Percentiles rank a stretch among this genome's conserved stretches.
Conservation (phyloP, 2,329 filamentous ascomycete species). For the Talaromyces verruculosus region DNA sequence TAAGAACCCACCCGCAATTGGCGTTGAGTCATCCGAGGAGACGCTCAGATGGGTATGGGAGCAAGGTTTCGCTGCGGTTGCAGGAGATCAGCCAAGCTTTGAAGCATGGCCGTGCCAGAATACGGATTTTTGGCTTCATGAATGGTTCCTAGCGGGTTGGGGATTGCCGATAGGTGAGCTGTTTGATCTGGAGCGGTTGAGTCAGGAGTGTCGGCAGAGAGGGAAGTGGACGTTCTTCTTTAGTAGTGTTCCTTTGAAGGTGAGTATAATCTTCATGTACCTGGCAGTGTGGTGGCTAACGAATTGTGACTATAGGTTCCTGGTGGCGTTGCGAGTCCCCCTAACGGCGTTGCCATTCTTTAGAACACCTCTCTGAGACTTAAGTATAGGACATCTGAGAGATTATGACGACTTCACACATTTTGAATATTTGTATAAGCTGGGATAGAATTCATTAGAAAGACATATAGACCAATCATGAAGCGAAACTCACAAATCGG, state of each 20-base stretch:
- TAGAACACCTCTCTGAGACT: neutral
- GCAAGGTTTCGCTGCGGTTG: constrained; percentile 56
- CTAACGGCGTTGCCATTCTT: neutral
- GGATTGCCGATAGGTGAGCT: constrained; percentile 50
- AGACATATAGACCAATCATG: neutral
- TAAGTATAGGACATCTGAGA: neutral
- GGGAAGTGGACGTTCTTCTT: constrained; percentile 51
- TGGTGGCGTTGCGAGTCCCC: neutral
- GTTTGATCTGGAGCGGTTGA: constrained; percentile 46
- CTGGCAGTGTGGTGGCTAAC: neutral
- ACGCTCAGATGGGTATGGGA: constrained; percentile 61
- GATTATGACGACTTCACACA: neutral
- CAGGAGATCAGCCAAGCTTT: constrained; percentile 56
- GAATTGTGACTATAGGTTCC: neutral
- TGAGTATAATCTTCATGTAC: constrained; percentile 22
- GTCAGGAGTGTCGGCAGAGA: constrained; percentile 38
- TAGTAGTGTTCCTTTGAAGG: constrained; percentile 50
- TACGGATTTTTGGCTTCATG: constrained; percentile 29
- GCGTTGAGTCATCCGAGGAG: constrained; percentile 51
- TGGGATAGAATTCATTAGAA: neutral
- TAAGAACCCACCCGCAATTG: constrained; percentile 38
- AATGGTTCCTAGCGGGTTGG: constrained; percentile 48
- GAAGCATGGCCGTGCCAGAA: constrained; percentile 49
- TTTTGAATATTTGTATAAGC: neutral
- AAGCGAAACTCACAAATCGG: constrained; percentile 25